A percentile compares a stretch with the other conserved stretches of the same genome.
Conservation (phyloP, 2,329 filamentous ascomycete species). For the Aspergillus latus region DNA sequence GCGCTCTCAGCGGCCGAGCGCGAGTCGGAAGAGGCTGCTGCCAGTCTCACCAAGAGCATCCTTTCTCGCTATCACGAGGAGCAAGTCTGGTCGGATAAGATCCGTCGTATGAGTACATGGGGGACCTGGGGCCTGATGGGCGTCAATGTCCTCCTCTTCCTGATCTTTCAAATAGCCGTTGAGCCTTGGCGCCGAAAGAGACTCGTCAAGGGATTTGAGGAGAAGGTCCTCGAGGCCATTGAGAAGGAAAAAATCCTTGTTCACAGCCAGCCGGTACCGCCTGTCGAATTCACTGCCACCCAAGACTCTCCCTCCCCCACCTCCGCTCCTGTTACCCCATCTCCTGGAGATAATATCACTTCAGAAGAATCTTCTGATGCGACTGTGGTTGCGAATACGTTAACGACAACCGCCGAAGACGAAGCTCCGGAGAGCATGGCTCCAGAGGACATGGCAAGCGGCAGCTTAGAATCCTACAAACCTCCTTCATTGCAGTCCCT, state of each 20-base stretch:
- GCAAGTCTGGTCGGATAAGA: constrained; percentile 98
- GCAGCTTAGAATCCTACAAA: constrained; percentile 21
- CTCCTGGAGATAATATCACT: constrained; percentile 3
- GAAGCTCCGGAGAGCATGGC: constrained; percentile 3
- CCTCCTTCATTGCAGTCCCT: constrained; percentile 27
- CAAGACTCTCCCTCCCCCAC: background rate
- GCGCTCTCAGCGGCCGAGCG: constrained; percentile 73
- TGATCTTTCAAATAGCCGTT: constrained; percentile 82
- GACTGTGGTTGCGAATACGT: background rate
- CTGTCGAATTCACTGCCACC: background rate
- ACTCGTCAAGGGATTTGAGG: constrained; percentile 79
- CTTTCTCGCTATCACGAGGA: constrained; percentile 95
- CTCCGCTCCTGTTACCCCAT: background rate
- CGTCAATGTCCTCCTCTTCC: constrained; percentile 84
- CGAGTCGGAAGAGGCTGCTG: constrained; percentile 73
- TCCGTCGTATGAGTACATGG: constrained; percentile 94
- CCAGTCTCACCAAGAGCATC: constrained; percentile 76
- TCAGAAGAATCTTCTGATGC: constrained; percentile 5
- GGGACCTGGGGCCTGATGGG: constrained; percentile 98
- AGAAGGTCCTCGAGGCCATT: constrained; percentile 68
- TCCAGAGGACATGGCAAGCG: constrained; percentile 5
- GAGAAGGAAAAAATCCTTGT: constrained; percentile 63
- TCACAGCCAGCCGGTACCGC: constrained; percentile 14
- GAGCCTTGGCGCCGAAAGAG: constrained; percentile 86
- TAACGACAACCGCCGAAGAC: background rate